Base-by-base conservation (phyloP, 768 basidiomycete species). In the Boletus rex-veris region DNA sequence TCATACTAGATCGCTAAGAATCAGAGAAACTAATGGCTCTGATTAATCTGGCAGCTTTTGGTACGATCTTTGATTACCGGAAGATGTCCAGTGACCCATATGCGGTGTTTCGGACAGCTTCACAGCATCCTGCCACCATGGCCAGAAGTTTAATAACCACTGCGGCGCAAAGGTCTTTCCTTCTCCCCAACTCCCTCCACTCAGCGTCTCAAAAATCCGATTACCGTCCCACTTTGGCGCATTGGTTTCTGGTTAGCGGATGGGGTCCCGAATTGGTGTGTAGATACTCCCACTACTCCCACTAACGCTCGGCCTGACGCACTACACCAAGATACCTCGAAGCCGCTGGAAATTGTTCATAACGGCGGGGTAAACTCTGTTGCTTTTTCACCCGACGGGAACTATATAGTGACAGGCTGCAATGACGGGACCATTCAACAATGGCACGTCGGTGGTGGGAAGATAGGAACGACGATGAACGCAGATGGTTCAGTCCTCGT, bases 361-460 rank as follows among this genome's bases (percentile, higher is more conserved):
- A 10, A 45, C 31, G 21, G 30, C 8, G 18, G 21, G 3, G 45
- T 60, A n/a, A 61, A 57, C 18, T 52, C 59, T 5, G 50, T 57
- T 26, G 40, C 54, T 26, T 61, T 60, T 37, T 57, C 59, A 10
- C 59, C 54, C 5, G 59, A 60, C 10, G 59, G 59, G 18, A 37
- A 40, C 15, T 57, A 50, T 31, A 21, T 57, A 8, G 50, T 50
- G 30, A 40, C 59, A 24, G 59, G 59, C 10, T 60, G 54, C 50
- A 7, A 43, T 19, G 59, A 61, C 3, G 48, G 59, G 16, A 21
- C 50, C 15, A 47, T 60, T 15, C 59, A 58, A 16, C 54, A 52
- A 24, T 61, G 54, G 59, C 39, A 44, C 28, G 28, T 61, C 1
- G 7, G 38, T 37, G 50, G 61, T 18, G 50, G 59, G 33, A 57